A percentile compares a stretch with the other conserved stretches of the same genome.
Conservation (phyloP, 345 rosid genomes). For the Eucalyptus guilfoylei region DNA sequence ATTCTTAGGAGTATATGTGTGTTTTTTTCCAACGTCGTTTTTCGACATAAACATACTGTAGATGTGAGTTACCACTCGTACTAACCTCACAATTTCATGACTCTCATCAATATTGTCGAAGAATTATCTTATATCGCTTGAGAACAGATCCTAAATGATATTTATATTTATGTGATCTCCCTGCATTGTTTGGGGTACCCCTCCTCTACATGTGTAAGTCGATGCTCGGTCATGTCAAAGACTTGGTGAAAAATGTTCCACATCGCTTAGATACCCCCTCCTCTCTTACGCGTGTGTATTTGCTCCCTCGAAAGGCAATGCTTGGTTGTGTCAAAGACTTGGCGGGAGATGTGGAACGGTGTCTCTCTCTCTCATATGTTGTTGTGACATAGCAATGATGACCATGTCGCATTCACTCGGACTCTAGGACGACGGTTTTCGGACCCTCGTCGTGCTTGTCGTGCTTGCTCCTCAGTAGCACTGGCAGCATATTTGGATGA, state of each 20-base stretch:
- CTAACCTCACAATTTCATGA: neutral
- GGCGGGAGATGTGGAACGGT: fast-evolving
- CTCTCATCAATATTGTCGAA: fast-evolving
- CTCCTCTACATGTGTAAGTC: too few relatives aligned
- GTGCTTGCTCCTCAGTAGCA: too few relatives aligned
- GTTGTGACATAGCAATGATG: neutral
- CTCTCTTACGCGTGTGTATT: fast-evolving
- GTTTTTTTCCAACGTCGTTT: too few relatives aligned
- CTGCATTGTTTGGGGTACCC: too few relatives aligned
- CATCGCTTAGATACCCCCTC: neutral
- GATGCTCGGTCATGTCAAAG: fast-evolving
- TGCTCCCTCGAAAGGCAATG: too few relatives aligned
- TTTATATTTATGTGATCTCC: too few relatives aligned
- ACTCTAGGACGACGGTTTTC: fast-evolving
- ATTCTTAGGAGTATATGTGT: fast-evolving
- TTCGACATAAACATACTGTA: too few relatives aligned
- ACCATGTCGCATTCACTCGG: neutral
- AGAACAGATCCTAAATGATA: fast-evolving
- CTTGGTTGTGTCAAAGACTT: fast-evolving
- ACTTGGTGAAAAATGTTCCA: too few relatives aligned
- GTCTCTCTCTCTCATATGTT: fast-evolving
- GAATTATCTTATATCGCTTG: too few relatives aligned
- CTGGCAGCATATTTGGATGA: too few relatives aligned
- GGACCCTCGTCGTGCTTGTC: fast-evolving
- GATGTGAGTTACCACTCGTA: fast-evolving